Evolutionary conservation across 352 stramenopile species (phyloP), one percentile per base, ranked within the genome.

Genomic region (Blastocystis sp.): DNA sequence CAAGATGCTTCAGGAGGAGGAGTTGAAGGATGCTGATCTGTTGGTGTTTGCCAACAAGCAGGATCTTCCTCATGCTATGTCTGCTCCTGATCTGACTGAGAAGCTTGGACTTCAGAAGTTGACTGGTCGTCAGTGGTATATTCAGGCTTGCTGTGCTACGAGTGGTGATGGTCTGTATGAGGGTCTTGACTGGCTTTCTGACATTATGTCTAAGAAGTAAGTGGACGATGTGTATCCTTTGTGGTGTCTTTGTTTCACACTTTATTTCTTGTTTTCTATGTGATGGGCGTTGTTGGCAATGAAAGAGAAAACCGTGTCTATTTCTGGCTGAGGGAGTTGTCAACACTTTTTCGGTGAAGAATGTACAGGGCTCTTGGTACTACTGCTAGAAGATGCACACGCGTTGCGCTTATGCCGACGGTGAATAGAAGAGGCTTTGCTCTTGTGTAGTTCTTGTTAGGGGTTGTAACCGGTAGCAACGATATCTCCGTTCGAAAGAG

Each of bases 21-120:
- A 98, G 91, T 93, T 99, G 43, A 94, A 94, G 71, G 95, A 98
- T 88, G 96, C 96, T 60, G 94, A 98, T 62, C 88, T 99, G 59
- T 90, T 99, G 77, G 96, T 99, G 80, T 98, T 98, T 90, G 96
- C 96, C 67, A 99, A 99, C 93, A 99, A 99, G 92, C 97, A 99
- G 91, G 97, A 99, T 94, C 91, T 99, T 89, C 96, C 96, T 41
- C 97, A 98, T 91, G 95, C 95, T 76, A 97, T 98, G 95, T 95
- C 93, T 87, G 95, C 96, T 17, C 94, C 95, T n/a, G 95, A 98
- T 91, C 97, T 99, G 94, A 98, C 96, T 64, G 94, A 98, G 90
- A 98, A 98, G 93, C 92, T 99, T 76, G 96, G 96, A 88, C 93
- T 99, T 80, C 95, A 98, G 90, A 94, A 93, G 79, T 92, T 99